Evolutionary conservation across 225 moss, liverwort and hornwort genomes (phyloP).

Genomic region (Asterella californica): DNA sequence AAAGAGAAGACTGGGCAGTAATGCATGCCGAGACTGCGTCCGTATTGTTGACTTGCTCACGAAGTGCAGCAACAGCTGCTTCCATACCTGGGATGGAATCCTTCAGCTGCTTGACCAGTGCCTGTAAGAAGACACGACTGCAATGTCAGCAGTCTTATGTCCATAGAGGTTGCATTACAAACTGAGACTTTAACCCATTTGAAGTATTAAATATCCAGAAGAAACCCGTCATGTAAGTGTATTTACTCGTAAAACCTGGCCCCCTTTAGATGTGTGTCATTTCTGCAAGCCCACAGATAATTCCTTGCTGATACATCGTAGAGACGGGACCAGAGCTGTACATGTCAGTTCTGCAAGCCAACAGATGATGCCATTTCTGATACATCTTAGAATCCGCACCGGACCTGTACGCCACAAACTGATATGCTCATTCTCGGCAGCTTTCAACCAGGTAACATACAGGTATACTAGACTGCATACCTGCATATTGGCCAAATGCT

Average conservation of each 20-base stretch:
- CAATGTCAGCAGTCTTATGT: background rate
- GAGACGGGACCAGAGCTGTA: background rate
- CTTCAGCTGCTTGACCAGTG: conserved; percentile 79
- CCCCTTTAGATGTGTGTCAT: background rate
- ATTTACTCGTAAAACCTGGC: background rate
- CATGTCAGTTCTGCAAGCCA: background rate
- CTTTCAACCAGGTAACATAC: background rate
- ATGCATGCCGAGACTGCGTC: conserved; percentile 57
- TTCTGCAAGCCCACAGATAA: background rate
- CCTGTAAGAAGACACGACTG: conserved; percentile 33
- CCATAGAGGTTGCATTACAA: too few species aligned
- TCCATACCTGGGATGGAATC: conserved; percentile 92
- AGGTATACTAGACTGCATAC: conserved; percentile 30
- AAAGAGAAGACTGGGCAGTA: conserved; percentile 40
- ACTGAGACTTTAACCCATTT: too few species aligned
- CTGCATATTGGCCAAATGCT: conserved; percentile 80
- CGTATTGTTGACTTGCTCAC: conserved; percentile 69
- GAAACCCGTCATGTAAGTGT: background rate
- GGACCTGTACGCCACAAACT: too few species aligned
- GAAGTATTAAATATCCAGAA: too few species aligned
- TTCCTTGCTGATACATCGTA: background rate
- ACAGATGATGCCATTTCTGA: too few species aligned
- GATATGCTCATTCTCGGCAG: too few species aligned
- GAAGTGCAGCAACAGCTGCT: conserved; percentile 59
- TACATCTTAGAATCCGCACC: too few species aligned